These are phyloP conservation scores for Priceomyces melissophilus DNA, from an alignment of 805 yeast genomes.

Conservation along the genomic window DNA sequence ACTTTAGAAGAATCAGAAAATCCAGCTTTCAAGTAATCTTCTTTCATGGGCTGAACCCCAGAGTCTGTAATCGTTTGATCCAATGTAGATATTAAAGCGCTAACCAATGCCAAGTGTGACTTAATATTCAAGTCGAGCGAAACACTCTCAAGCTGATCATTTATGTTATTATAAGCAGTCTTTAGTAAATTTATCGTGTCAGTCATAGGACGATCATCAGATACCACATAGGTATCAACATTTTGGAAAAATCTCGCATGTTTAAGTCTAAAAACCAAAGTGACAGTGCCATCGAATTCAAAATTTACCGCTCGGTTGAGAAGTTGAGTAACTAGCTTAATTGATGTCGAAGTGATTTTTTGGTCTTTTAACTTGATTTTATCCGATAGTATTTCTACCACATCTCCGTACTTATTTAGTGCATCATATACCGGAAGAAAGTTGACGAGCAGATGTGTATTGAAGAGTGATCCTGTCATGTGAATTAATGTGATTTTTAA, in stretches of 20 bases:
- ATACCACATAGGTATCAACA: constrained; percentile 38
- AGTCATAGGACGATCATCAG: constrained; percentile 30
- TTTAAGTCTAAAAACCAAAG: constrained; percentile 45
- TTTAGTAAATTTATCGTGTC: constrained; percentile 31
- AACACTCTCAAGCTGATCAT: constrained; percentile 31
- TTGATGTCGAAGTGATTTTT: constrained; percentile 40
- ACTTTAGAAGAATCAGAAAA: constrained; percentile 42
- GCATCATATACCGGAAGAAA: constrained; percentile 36
- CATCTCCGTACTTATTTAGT: constrained; percentile 36
- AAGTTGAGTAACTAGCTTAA: constrained; percentile 44
- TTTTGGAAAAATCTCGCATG: constrained; percentile 45
- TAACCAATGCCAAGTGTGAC: constrained; percentile 39
- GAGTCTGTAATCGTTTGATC: constrained; percentile 40
- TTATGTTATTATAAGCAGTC: constrained; percentile 30
- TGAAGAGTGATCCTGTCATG: constrained; percentile 43
- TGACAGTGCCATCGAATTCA: constrained; percentile 40
- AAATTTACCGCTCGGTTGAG: constrained; percentile 41
- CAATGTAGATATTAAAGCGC: constrained; percentile 35
- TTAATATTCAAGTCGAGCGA: constrained; percentile 35
- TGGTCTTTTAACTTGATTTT: constrained; percentile 42
- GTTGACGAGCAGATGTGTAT: constrained; percentile 28
- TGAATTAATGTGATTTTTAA: constrained; percentile 40
- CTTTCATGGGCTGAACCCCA: constrained; percentile 40
- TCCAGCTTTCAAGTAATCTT: constrained; percentile 46
- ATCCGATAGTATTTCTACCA: constrained; percentile 40